Conservation (phyloP, 1,284 basidiomycete genomes). For the Ustilago vetiveriae region DNA sequence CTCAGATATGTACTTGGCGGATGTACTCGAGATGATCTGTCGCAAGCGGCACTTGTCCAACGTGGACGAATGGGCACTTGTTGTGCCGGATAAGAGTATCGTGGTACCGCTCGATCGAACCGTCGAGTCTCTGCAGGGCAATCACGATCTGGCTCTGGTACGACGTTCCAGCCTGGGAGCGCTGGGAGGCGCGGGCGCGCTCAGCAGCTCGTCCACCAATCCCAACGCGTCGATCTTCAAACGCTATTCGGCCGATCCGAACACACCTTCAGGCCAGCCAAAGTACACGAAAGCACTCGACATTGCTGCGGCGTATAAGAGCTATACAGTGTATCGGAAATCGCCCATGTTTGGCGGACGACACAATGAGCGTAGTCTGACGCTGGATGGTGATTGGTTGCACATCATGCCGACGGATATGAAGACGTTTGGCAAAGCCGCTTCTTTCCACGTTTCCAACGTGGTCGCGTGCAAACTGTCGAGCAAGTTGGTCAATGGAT, state of each 20-base stretch:
- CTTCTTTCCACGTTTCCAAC: constrained; percentile 89
- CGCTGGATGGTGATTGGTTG: constrained; percentile 93
- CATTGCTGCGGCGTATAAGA: constrained; percentile 76
- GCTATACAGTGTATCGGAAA: constrained; percentile 93
- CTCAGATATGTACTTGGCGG: constrained; percentile 92
- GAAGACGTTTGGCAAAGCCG: constrained; percentile 71
- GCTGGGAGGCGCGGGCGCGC: constrained; percentile 67
- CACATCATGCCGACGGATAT: constrained; percentile 72
- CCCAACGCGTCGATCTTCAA: constrained; percentile 75
- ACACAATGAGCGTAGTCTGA: constrained; percentile 87
- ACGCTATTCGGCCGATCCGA: constrained; percentile 71
- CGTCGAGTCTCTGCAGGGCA: constrained; percentile 88
- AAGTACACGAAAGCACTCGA: constrained; percentile 66
- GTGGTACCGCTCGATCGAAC: constrained; percentile 94
- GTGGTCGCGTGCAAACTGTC: constrained; percentile 85
- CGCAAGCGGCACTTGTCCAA: constrained; percentile 56
- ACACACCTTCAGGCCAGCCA: constrained; percentile 69
- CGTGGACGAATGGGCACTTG: constrained; percentile 61
- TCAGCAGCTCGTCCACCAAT: constrained; percentile 74
- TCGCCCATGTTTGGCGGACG: constrained; percentile 79
- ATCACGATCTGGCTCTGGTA: constrained; percentile 83
- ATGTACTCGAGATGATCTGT: constrained; percentile 78
- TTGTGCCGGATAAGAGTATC: constrained; percentile 70
- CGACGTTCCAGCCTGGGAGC: constrained; percentile 70
- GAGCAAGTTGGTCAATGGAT: constrained; percentile 79